Percentiles rank a stretch among this genome's conserved stretches.
These are phyloP conservation scores for Colletotrichum lupini DNA, from an alignment of 2,329 filamentous ascomycete species.

Conservation along the genomic window DNA sequence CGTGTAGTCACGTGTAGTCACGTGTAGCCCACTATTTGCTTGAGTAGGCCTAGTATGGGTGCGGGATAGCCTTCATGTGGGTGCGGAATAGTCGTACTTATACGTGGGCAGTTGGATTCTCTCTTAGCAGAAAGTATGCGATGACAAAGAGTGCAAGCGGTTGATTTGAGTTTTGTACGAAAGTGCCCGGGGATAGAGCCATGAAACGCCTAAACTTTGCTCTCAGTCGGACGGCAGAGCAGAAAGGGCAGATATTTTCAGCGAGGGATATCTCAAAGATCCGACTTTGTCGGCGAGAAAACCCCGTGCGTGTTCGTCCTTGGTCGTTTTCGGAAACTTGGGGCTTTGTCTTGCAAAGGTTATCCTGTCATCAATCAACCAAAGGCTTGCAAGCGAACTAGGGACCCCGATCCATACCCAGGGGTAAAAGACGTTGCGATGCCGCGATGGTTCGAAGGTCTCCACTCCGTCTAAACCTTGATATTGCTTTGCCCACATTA, in stretches of 20 bases:
- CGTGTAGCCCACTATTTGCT: no score
- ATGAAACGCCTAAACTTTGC: not conserved
- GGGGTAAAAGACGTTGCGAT: conserved; percentile 8
- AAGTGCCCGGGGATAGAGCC: not conserved
- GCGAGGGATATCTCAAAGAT: not conserved
- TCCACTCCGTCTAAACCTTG: conserved; percentile 16
- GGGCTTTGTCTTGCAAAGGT: not conserved
- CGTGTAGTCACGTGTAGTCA: no score
- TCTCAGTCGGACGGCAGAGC: not conserved
- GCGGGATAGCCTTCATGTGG: no score
- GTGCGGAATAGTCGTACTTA: no score
- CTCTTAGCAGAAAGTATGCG: not conserved
- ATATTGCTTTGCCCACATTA: conserved; percentile 2
- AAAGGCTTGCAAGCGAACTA: not conserved
- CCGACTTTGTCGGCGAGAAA: conserved; percentile 2
- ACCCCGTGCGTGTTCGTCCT: not conserved
- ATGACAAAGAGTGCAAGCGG: not conserved
- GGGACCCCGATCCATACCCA: conserved; percentile 2
- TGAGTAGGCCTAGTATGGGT: no score
- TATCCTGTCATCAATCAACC: not conserved
- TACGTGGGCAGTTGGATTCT: not conserved
- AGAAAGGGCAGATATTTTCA: not conserved
- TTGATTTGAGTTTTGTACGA: not conserved
- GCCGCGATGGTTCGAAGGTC: not conserved
- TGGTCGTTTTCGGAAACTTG: not conserved